Evolutionary conservation across 2,329 filamentous ascomycete species (phyloP), one percentile per base, ranked within the genome.

Genomic region (Colletotrichum melonis): DNA sequence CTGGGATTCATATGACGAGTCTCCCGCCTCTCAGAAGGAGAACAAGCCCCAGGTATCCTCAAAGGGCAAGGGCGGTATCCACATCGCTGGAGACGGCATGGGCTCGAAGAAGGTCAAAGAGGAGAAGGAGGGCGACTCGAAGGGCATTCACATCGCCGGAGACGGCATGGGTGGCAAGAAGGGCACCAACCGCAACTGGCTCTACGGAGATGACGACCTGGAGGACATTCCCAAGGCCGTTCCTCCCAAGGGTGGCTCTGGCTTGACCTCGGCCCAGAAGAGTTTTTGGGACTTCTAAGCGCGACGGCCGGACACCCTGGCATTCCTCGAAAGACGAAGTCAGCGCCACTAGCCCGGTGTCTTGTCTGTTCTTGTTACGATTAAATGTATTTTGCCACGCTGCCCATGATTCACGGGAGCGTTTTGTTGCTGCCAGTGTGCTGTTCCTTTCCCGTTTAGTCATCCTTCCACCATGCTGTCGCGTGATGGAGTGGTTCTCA

Each of bases 121-220:
- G n/a, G 57, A 67, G 52, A 79, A 81, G 71, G 76, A 79, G 26
- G 82, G 81, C 57, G 75, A 78, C 12, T 77, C 80, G 30, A 63
- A 72, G n/a, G 77, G 78, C 72, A 85, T 86, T 58, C 84, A 82
- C 64, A 89, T 89, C 72, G 87, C 84, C 2, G 91, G 91, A 49
- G 89, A 92, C 77, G 92, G 92, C 66, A 93, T 93, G 91, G 92
- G 92, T 57, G 89, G 89, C 54, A 85, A 85, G 74, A 89, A 87
- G 80, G 88, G 87, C 57, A 85, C 86, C 54, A 84, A 87, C 63
- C 84, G 88, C 67, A 81, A 86, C 78, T 93, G 91, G 90, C 84
- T 90, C 7, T 89, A 90, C 74, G 88, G 88, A 22, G 88, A 86
- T 56, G 87, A 86, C 35, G 83, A 86, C 71, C 82, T 86, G 66